These are phyloP conservation scores for Wallacemonas rigidus DNA, from an alignment of 208 protist genomes.

Conservation along the genomic window DNA sequence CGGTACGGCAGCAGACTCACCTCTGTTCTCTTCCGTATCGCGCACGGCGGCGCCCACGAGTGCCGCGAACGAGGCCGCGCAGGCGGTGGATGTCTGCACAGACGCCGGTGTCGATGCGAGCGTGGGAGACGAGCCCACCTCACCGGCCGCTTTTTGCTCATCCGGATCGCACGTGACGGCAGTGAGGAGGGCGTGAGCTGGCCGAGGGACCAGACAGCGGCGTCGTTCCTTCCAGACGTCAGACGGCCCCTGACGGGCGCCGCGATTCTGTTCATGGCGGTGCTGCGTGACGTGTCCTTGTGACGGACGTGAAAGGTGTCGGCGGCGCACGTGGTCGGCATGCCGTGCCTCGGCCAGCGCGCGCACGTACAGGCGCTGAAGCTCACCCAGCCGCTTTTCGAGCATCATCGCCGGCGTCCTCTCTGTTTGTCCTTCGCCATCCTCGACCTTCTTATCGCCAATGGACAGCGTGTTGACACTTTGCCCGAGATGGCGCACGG, in stretches of 20 bases:
- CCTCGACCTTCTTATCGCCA: neutral
- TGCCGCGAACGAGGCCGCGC: neutral
- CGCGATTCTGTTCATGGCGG: no score
- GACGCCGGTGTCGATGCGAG: neutral
- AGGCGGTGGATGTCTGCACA: neutral
- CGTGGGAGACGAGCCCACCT: no score
- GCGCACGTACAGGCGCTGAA: conserved; percentile 35
- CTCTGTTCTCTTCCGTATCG: neutral
- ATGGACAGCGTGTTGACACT: neutral
- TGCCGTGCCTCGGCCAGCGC: conserved; percentile 29
- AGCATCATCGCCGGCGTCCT: conserved; percentile 24
- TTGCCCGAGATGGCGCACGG: conserved; percentile 17
- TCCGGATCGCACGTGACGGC: neutral
- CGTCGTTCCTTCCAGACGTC: neutral
- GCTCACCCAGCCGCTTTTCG: conserved; percentile 15
- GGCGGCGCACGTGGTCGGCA: conserved; percentile 1
- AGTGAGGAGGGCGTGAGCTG: neutral
- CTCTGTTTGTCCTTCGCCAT: conserved; percentile 28
- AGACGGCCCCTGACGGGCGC: no score
- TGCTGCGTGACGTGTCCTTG: no score
- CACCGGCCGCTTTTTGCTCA: no score
- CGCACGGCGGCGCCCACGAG: neutral
- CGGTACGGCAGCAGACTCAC: neutral
- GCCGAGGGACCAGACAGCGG: neutral
- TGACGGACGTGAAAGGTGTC: neutral